Evolutionary conservation across 2,329 filamentous ascomycete species (phyloP), one percentile per base, ranked within the genome.

Genomic region (Apiospora kogelbergensis): DNA sequence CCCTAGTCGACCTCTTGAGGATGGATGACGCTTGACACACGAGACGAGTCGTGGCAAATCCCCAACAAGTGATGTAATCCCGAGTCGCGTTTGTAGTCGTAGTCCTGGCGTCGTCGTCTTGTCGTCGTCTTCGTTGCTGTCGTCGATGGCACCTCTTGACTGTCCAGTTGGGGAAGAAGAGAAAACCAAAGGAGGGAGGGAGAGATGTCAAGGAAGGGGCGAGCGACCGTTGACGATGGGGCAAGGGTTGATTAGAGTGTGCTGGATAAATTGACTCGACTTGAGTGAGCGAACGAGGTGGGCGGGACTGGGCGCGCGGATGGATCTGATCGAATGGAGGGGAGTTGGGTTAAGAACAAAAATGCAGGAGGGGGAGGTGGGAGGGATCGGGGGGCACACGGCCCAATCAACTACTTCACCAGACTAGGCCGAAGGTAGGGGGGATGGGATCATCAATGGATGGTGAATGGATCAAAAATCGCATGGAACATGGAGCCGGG

Each of bases 361-460:
- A 65, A 65, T 26, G 63, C 63, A 65, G 63, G 63, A 65, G 63
- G 63, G 40, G 63, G 63, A 42, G 63, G 63, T 26, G 37, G 63
- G 63, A 65, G 63, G 63, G 63, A 65, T 65, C 37, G 63, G 53
- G 53, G 53, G 26, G 26, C 30, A 60, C 53, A 60, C 53, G 53
- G 53, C 53, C 53, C 53, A 60, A 60, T 60, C 53, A 60, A 60
- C 53, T n/a, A 60, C 30, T 37, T n/a, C 30, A 10, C 6, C 17
- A 60, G 26, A 60, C 53, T 60, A 60, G 20, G 53, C 48, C 48
- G 15, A 57, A 57, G 48, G 48, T 57, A 53, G 48, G 48, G 24
- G 46, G 13, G 22, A 24, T 30, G 30, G 48, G 30, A 60, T 37
- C 48, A 60, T 60, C 26, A 60, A 60, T 33, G 48, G 48, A 60